phyloP scores from a whole-genome alignment of 352 stramenopile species.

The Phytophthora cactorum region DNA sequence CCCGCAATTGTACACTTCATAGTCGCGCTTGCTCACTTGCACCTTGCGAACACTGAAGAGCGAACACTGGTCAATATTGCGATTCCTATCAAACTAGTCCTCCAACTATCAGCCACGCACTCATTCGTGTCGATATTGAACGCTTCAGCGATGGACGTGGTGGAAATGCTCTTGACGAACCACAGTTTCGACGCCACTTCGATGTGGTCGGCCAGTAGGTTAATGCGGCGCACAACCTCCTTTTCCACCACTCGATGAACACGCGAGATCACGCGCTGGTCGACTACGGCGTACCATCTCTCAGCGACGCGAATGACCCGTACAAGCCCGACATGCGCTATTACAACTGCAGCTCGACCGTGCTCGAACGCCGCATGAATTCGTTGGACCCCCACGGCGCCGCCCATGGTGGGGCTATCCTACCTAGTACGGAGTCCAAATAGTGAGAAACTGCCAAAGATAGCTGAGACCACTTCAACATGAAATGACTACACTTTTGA shows the following conservation, averaged over 20 bases:
- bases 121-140: conserved; percentile 59
- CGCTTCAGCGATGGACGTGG: conserved; percentile 54
- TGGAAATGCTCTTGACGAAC: conserved; percentile 74
- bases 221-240: conserved; percentile 51
- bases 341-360: conserved; percentile 31
- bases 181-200: conserved; percentile 65
- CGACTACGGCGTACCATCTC: conserved; percentile 55
- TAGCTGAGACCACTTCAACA: conserved; percentile 32
- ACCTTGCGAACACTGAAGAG: conserved; percentile 51
- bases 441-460: conserved; percentile 16
- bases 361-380: conserved; percentile 35
- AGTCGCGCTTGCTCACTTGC: conserved; percentile 60
- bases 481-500: conserved; percentile 31
- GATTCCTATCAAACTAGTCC: background rate
- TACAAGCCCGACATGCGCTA: conserved; percentile 41
- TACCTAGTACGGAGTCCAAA: background rate
- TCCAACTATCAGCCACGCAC: conserved; percentile 33
- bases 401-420: conserved; percentile 41
- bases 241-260: conserved; percentile 59
- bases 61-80: conserved; percentile 2
- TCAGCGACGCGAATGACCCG: conserved; percentile 45
- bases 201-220: conserved; percentile 49
- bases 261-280: conserved; percentile 58
- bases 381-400: conserved; percentile 48
- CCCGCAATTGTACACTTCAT: conserved; percentile 58